phyloP scores from a whole-genome alignment of 1,139 yeast species.

The Kodamaea derodonti region DNA sequence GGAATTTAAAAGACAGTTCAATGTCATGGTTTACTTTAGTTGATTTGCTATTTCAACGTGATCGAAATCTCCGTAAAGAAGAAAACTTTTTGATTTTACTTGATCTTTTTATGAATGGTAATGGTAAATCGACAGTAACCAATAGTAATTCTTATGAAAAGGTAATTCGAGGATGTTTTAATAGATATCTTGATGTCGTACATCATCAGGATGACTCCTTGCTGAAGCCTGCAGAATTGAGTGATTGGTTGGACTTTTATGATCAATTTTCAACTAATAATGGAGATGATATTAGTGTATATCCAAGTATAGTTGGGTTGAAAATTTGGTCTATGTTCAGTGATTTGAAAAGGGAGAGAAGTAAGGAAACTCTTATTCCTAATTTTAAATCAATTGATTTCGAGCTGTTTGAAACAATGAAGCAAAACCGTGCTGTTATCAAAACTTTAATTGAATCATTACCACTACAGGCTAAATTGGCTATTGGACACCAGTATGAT shows the following conservation, averaged over 20 bases:
- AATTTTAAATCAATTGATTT: constrained; percentile 42
- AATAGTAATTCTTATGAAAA: constrained; percentile 53
- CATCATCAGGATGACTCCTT: constrained; percentile 64
- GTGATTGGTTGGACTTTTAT: constrained; percentile 76
- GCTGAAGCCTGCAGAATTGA: constrained; percentile 55
- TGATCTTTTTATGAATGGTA: constrained; percentile 30
- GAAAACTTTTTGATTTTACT: constrained; percentile 44
- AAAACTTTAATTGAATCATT: constrained; percentile 23
- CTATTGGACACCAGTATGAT: constrained; percentile 32
- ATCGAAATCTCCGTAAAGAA: constrained; percentile 42
- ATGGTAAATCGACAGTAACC: constrained; percentile 41
- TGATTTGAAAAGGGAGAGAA: constrained; percentile 43
- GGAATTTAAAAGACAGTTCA: constrained; percentile 46
- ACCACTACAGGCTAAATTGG: constrained; percentile 25
- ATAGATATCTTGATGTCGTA: constrained; percentile 49
- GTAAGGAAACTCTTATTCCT: constrained; percentile 27
- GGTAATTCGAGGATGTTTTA: constrained; percentile 70
- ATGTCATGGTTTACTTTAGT: constrained; percentile 60
- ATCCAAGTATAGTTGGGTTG: constrained; percentile 55
- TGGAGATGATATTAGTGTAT: constrained; percentile 44
- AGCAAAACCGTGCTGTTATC: constrained; percentile 26
- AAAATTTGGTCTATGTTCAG: constrained; percentile 66
- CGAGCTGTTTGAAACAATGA: constrained; percentile 32
- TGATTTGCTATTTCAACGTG: constrained; percentile 50
- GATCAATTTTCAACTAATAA: constrained; percentile 41